Evolutionary conservation across 2,329 filamentous ascomycete genomes (phyloP), one percentile per base, ranked within the genome.

Genomic region (Sordariomycetes sp.): DNA sequence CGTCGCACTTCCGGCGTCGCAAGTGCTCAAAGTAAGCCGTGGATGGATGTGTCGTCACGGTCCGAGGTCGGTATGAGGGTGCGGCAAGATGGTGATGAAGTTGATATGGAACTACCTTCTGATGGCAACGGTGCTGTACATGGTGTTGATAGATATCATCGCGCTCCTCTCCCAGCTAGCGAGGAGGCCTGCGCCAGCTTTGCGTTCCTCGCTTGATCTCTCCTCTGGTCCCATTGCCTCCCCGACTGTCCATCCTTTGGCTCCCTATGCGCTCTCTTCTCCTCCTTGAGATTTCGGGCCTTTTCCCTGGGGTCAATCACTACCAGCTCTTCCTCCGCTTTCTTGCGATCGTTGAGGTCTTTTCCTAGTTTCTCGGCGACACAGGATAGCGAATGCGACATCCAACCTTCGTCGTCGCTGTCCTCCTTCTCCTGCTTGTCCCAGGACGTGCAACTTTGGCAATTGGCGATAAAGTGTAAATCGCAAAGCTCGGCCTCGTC

Each of bases 381-480:
- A 55, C 95, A 96, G 30, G 74, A 85, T 23, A 98, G 66, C 8
- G 76, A 70, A 55, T 96, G 90, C 4, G 75, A 76, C 77, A 95
- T 85, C 88, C 90, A 96, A 7, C 78, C 79, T 32, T 73, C 68
- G 32, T 76, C 76, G 39, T 75, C 72, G 44, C 68, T 71, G 4
- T 79, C 74, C 16, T 70, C 65, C 10, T 67, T 64, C 4, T 68
- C 74, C 26, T 66, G 68, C 46, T 79, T 71, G 49, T 93, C 83
- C 86, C 88, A 94, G 1, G 81, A 75, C 38, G 75, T 78, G 56
- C 92, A 96, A 29, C 86, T 94, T 53, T 94, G 86, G 56, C 92
- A 98, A 48, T 93, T 85, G 32, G 83, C 84, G 42, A 98, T 93
- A 57, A 96, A 98, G 55, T 98, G 92, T 23, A 98, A 63, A 54